Percentiles rank a stretch among this genome's conserved stretches.
These are phyloP conservation scores for Eragrostis curvula DNA, from an alignment of 176 grass and related monocot species.

Conservation along the genomic window DNA sequence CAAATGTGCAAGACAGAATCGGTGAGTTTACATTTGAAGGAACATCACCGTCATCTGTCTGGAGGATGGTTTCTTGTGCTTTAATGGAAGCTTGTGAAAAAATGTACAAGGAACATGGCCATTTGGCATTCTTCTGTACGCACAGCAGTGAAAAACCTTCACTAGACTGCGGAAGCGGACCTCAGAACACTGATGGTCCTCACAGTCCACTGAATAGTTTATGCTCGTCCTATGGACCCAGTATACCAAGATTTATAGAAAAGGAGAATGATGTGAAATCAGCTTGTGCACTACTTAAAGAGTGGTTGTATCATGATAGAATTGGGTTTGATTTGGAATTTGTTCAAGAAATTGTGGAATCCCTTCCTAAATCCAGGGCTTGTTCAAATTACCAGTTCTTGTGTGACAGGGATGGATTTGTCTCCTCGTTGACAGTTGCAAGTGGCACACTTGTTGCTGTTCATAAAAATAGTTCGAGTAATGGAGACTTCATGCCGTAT, in stretches of 20 bases:
- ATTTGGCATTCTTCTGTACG: constrained; percentile 70
- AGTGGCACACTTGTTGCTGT: constrained; percentile 61
- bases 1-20: constrained; percentile 67
- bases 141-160: constrained; percentile 49
- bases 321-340: constrained; percentile 87
- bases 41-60: constrained; percentile 69
- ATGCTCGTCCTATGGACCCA: constrained; percentile 64
- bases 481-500: constrained; percentile 42
- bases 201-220: constrained; percentile 63
- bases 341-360: constrained; percentile 98
- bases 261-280: constrained; percentile 72
- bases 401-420: constrained; percentile 61
- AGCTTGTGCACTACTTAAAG: constrained; percentile 62
- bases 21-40: constrained; percentile 90
- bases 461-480: constrained; percentile 58
- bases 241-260: constrained; percentile 49
- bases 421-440: constrained; percentile 76
- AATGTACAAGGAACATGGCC: constrained; percentile 74
- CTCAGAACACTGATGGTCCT: constrained; percentile 47
- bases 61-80: constrained; percentile 79
- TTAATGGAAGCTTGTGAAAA: constrained; percentile 79
- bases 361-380: constrained; percentile 67
- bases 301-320: constrained; percentile 86
- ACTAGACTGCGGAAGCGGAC: constrained; percentile 45
- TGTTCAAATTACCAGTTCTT: constrained; percentile 81